Percentiles rank a stretch among this genome's conserved stretches.
Conservation (phyloP, 305 asterid species). For the Solanum chacoense region DNA sequence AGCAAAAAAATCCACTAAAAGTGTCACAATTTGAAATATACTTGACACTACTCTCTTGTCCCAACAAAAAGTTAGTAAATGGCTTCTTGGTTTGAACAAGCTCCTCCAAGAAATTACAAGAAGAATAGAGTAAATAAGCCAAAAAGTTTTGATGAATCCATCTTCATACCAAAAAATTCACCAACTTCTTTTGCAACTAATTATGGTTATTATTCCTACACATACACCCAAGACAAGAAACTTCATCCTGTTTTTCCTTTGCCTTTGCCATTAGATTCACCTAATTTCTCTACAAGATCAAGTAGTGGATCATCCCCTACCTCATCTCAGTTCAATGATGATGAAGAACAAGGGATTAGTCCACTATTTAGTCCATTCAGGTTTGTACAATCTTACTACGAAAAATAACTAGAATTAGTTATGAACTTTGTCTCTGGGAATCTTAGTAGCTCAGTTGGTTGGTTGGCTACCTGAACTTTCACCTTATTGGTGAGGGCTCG, state of each 20-base stretch:
- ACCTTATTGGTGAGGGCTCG: neutral
- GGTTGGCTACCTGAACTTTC: neutral
- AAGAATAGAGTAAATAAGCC: neutral
- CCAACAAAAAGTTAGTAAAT: neutral
- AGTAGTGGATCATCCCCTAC: neutral
- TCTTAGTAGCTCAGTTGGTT: neutral
- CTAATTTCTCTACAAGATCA: slow-evolving; percentile 2
- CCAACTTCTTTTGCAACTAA: neutral
- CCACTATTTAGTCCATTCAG: neutral
- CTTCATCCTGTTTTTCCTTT: slow-evolving; percentile 6
- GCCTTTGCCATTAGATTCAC: slow-evolving; percentile 11
- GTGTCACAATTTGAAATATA: neutral
- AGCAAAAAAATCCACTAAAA: neutral
- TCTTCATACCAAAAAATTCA: neutral
- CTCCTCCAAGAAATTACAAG: neutral
- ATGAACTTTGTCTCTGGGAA: neutral
- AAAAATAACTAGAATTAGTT: neutral
- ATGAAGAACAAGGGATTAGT: neutral
- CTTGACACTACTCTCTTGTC: neutral
- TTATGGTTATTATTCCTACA: neutral
- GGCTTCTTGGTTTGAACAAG: neutral
- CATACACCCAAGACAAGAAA: neutral
- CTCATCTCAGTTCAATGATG: slow-evolving; percentile 1
- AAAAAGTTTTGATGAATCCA: slow-evolving; percentile 4
- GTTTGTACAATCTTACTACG: neutral